These are phyloP conservation scores for Trichoderma atrobrunneum DNA, from an alignment of 2,329 filamentous ascomycete genomes.

Conservation along the genomic window DNA sequence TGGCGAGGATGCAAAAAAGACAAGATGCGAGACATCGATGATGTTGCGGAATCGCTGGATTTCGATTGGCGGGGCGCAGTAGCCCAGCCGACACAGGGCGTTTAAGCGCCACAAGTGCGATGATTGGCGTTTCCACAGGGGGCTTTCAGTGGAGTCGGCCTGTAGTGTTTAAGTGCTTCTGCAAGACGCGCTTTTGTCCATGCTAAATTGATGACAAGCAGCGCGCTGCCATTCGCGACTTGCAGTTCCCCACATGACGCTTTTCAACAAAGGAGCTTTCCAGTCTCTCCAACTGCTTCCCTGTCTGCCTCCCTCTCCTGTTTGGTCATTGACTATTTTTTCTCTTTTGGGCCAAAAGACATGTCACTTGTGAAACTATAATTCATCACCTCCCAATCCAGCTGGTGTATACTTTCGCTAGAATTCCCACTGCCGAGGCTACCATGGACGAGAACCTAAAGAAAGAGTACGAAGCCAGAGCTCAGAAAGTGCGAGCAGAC, in stretches of 20 bases:
- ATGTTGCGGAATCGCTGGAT: background rate
- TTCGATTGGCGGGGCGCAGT: background rate
- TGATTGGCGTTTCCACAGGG: background rate
- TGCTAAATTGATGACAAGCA: conserved; percentile 7
- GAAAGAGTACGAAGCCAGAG: conserved; percentile 48
- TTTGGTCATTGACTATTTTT: background rate
- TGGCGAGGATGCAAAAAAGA: conserved; percentile 1
- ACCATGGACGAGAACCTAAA: conserved; percentile 48
- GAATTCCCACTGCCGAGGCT: background rate
- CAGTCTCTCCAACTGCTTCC: background rate
- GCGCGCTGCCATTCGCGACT: conserved; percentile 13
- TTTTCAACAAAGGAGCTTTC: conserved; percentile 6
- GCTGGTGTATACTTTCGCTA: background rate
- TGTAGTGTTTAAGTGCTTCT: conserved; percentile 4
- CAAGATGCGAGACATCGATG: background rate
- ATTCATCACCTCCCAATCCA: background rate
- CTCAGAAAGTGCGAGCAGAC: conserved; percentile 59
- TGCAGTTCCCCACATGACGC: conserved; percentile 16
- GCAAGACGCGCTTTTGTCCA: conserved; percentile 14
- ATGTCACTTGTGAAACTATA: background rate
- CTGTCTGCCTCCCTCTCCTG: background rate
- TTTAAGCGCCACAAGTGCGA: background rate
- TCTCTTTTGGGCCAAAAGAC: background rate
- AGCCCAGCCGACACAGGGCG: background rate
- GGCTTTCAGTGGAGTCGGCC: background rate